Evolutionary conservation across 306 rosid genomes (phyloP).

Genomic region (Ammopiptanthus mongolicus): DNA sequence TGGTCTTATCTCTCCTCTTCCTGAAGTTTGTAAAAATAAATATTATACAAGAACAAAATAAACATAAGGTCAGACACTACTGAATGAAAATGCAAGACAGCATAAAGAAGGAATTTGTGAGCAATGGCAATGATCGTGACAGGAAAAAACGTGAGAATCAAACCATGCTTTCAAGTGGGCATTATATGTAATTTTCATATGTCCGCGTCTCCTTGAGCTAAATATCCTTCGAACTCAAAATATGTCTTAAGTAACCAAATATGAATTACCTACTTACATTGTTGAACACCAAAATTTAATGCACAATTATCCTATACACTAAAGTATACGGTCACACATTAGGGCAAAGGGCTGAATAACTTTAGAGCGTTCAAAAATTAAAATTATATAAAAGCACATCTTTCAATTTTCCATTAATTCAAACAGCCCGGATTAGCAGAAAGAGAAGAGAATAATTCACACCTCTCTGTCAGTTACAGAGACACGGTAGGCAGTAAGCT

Average conservation of each 20-base stretch:
- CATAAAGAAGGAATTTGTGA: not conserved
- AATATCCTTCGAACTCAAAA: not conserved
- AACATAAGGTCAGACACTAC: not conserved
- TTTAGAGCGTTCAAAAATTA: not conserved
- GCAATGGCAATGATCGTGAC: not conserved
- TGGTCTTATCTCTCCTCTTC: not conserved
- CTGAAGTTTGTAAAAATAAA: not conserved
- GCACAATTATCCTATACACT: slow-evolving; percentile 16
- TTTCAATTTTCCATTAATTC: slow-evolving; percentile 2
- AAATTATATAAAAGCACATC: not conserved
- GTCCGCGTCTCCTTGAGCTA: not conserved
- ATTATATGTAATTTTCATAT: not conserved
- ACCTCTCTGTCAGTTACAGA: slow-evolving; percentile 23
- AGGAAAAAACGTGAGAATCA: not conserved
- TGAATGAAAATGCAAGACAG: not conserved
- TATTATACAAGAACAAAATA: not conserved
- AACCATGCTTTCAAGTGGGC: not conserved
- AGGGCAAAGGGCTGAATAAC: slow-evolving; percentile 1
- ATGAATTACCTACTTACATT: slow-evolving; percentile 24
- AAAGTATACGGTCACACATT: not conserved
- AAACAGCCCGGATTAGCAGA: not conserved
- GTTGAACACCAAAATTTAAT: slow-evolving; percentile 21
- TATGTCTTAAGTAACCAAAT: slow-evolving; percentile 25
- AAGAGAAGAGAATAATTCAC: not conserved
- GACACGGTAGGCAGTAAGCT: slow-evolving; percentile 13